Percentiles rank a stretch among this genome's conserved stretches.
phyloP scores from a whole-genome alignment of 176 grass and related monocot genomes.

The Triticum turgidum region DNA sequence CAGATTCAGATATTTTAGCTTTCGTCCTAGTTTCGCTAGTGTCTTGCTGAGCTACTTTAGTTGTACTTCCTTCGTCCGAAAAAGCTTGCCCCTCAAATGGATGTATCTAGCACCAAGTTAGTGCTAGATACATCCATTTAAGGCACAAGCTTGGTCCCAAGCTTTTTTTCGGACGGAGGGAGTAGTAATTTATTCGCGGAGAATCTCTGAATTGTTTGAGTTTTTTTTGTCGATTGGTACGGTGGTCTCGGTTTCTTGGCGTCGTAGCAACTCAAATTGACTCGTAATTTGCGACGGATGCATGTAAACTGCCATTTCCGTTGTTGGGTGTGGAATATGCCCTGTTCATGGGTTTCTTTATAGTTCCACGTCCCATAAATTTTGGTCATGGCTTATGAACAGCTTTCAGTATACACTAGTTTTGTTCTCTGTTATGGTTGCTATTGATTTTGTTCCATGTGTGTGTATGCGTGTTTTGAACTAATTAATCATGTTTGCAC shows the following conservation, averaged over 20 bases:
- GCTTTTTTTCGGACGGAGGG: no score
- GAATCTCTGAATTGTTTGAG: background rate
- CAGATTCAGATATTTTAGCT: conserved; percentile 10
- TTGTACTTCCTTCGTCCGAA: background rate
- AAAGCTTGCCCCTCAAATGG: no score
- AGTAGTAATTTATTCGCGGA: background rate
- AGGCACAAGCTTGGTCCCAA: no score
- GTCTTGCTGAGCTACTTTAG: background rate
- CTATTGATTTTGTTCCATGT: background rate
- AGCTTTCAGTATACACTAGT: background rate
- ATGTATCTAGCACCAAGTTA: no score
- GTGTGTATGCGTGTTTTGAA: background rate
- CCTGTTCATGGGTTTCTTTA: background rate
- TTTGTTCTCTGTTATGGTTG: background rate
- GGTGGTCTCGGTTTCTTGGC: background rate
- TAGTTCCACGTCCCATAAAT: background rate
- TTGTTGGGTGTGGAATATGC: background rate
- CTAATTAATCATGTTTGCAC: conserved; percentile 1
- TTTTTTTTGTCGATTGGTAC: background rate
- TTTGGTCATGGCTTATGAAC: background rate
- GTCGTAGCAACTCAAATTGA: background rate
- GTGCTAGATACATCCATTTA: no score
- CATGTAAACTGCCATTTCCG: background rate
- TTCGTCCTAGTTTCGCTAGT: background rate
- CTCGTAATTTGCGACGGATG: background rate